phyloP scores from a whole-genome alignment of 169 alveolate genomes.

The Besnoitia besnoiti region DNA sequence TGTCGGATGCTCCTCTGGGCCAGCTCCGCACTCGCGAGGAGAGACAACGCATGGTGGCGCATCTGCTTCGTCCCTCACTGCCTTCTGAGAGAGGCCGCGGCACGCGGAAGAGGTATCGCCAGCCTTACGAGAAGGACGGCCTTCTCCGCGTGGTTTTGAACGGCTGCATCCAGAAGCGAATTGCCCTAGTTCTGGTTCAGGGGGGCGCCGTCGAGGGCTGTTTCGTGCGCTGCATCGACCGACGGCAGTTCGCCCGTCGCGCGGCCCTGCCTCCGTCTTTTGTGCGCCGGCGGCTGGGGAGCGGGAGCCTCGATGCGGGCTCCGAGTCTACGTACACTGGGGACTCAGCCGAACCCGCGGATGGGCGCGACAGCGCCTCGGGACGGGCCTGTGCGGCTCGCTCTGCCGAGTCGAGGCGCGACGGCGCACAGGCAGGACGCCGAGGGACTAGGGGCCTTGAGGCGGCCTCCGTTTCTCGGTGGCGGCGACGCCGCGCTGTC shows the following conservation, averaged over 20 bases:
- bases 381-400: neutral
- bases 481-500: neutral
- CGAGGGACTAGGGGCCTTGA: neutral
- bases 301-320: neutral
- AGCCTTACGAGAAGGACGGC: neutral
- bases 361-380: neutral
- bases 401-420: too few species aligned
- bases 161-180: neutral
- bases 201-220: slow-evolving; percentile 3
- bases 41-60: neutral
- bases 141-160: neutral
- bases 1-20: neutral
- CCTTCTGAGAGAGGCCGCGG: neutral
- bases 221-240: neutral
- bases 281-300: neutral
- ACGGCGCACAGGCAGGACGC: too few species aligned
- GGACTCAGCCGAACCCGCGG: neutral
- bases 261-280: neutral
- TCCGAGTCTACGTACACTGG: neutral
- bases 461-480: neutral
- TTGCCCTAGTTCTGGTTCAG: neutral
- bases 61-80: neutral
- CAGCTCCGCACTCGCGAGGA: neutral
- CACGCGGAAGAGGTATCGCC: neutral
- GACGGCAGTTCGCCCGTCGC: neutral